A percentile compares a stretch with the other conserved stretches of the same genome.
Conservation (phyloP, 78 protist genomes). For the Carpediemonas membranifera region DNA sequence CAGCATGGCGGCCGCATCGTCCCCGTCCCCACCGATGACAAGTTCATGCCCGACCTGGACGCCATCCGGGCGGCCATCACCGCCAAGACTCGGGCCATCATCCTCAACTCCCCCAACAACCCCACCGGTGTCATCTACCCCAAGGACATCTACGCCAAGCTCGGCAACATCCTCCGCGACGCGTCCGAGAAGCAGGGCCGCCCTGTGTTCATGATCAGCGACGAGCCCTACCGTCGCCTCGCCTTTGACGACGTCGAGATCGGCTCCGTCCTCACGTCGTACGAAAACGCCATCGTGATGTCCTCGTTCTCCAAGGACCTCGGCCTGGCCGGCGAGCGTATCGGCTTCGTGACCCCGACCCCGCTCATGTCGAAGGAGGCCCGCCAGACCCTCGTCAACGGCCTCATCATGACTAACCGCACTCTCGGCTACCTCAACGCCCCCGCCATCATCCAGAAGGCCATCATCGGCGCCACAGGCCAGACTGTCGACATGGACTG, state of each 20-base stretch:
- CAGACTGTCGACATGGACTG: background rate
- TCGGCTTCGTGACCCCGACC: background rate
- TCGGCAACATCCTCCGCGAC: background rate
- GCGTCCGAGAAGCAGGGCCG: too few relatives aligned
- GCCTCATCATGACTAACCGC: background rate
- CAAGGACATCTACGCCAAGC: background rate
- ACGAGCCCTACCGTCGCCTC: slow-evolving; percentile 18
- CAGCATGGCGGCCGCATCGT: background rate
- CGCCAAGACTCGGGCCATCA: background rate
- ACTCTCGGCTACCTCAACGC: slow-evolving; percentile 7
- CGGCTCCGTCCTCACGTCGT: background rate
- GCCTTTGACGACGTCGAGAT: background rate
- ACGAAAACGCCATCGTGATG: background rate
- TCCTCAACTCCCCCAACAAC: slow-evolving; percentile 19
- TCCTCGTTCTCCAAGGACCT: slow-evolving; percentile 10
- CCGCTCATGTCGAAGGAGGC: background rate
- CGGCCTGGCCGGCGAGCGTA: slow-evolving; percentile 5
- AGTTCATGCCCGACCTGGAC: background rate
- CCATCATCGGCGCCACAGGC: background rate
- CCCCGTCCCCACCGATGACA: background rate
- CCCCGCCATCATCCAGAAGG: background rate
- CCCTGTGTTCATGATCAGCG: background rate
- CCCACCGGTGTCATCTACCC: slow-evolving; percentile 12
- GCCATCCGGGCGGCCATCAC: background rate
- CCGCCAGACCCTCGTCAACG: background rate